Percentiles rank a stretch among this genome's conserved stretches.
These are phyloP conservation scores for Dalechampia spathulata DNA, from an alignment of 441 rosid species.

Conservation along the genomic window DNA sequence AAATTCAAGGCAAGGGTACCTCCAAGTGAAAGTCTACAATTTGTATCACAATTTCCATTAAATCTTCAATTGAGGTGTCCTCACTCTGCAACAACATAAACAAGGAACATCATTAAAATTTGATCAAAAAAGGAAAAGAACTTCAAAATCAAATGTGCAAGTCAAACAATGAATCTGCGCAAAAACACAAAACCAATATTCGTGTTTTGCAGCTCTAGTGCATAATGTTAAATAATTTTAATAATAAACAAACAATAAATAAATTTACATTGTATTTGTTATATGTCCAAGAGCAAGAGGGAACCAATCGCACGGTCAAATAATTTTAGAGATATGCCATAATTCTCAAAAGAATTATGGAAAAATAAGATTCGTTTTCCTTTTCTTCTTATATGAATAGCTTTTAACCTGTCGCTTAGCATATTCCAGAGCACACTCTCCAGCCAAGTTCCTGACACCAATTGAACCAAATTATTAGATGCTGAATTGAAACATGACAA, in stretches of 20 bases:
- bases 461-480: not conserved
- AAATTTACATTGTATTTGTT: no score
- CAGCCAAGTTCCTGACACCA: conserved; percentile 67
- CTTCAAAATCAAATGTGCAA: not conserved
- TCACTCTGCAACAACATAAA: conserved; percentile 43
- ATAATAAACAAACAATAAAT: no score
- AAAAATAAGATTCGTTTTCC: not conserved
- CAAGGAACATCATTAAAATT: not conserved
- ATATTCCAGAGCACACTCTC: conserved; percentile 83
- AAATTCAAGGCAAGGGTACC: conserved; percentile 35
- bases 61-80: conserved; percentile 56
- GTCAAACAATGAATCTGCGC: no score
- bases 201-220: no score
- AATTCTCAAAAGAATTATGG: no score
- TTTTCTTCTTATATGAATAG: not conserved
- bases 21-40: conserved; percentile 97
- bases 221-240: no score
- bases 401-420: conserved; percentile 57
- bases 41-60: conserved; percentile 83
- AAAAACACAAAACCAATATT: no score
- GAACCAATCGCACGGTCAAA: not conserved
- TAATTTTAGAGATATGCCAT: not conserved
- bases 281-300: not conserved
- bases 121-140: no score
- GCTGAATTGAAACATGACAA: no score